These are phyloP conservation scores for Zygosaccharomyces bailii DNA, from an alignment of 805 yeast genomes.

Conservation along the genomic window DNA sequence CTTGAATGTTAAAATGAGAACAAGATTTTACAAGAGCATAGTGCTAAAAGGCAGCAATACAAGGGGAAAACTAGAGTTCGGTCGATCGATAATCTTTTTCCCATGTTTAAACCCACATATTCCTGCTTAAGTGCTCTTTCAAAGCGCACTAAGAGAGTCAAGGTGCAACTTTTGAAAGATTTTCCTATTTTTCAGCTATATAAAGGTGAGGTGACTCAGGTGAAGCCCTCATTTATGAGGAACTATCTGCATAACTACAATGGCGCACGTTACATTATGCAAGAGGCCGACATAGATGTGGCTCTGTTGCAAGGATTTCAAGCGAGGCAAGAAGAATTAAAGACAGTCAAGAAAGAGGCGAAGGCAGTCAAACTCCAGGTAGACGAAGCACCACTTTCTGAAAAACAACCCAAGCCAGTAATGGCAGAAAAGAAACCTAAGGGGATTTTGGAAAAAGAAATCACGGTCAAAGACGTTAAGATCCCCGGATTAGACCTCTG, in stretches of 20 bases:
- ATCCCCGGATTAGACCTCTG: constrained; percentile 32
- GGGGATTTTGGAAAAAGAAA: constrained; percentile 19
- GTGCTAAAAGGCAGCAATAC: not conserved
- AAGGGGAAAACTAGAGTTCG: not conserved
- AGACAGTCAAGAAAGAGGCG: constrained; percentile 3
- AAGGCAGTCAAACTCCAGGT: constrained; percentile 1
- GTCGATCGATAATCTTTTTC: not conserved
- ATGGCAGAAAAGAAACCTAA: constrained; percentile 8
- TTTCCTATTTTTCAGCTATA: constrained; percentile 55
- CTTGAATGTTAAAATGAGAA: not conserved
- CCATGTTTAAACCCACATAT: constrained; percentile 32
- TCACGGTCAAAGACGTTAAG: constrained; percentile 27
- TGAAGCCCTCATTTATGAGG: constrained; percentile 79
- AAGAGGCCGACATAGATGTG: constrained; percentile 27
- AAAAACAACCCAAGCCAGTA: constrained; percentile 4
- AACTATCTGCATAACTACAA: constrained; percentile 66
- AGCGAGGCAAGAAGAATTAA: constrained; percentile 12
- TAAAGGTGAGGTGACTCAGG: constrained; percentile 69
- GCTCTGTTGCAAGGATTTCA: constrained; percentile 15
- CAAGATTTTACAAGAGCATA: not conserved
- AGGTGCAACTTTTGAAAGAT: constrained; percentile 73
- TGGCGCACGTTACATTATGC: constrained; percentile 67
- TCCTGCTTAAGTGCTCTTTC: constrained; percentile 47
- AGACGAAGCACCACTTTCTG: not conserved
- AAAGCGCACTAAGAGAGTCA: constrained; percentile 52